Evolutionary conservation across 2,329 filamentous ascomycete genomes (phyloP), one percentile per base, ranked within the genome.

Genomic region (Hypoxylon sp.): DNA sequence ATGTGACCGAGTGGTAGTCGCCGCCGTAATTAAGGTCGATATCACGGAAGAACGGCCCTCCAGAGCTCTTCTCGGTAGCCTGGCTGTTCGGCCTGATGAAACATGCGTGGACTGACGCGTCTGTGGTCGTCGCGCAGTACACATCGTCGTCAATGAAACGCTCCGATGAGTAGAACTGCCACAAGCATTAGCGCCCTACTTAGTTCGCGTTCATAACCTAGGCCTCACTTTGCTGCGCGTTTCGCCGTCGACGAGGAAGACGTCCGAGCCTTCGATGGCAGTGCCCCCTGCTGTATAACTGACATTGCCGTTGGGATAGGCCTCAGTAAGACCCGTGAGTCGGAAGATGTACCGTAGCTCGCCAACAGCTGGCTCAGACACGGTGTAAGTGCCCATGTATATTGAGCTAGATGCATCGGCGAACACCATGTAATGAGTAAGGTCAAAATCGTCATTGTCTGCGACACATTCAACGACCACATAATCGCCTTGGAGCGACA

Each of bases 131-230:
- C 72, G 80, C 65, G 69, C 86, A 88, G 71, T 89, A 86, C 22
- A 85, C 80, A 16, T 81, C 75, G 67, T 89, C 84, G 60, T 89
- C 87, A 62, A 89, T 88, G 72, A 88, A 88, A 20, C 86, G 82
- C 61, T 88, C 79, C 26, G 83, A 85, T 0, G 84, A 87, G 74
- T 87, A 89, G 78, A 89, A 89, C 75, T 70, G n/a, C 20, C 22
- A 5, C 16, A 3, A 12, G 7, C 32, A 32, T 68, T 36, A 68
- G 53, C 36, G 40, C 8, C 1, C 12, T 7, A 6, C 11, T 16
- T 28, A 4, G 12, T 28, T 9, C 9, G 28, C 32, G 9, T 12
- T 6, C 44, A 14, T 1, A 26, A 16, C 22, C 2, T n/a, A n/a
- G 18, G n/a, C n/a, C 54, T 36, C 12, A 69, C 67, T 50, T 89